These are phyloP conservation scores for Penicillium diatomitis DNA, from an alignment of 495 filamentous ascomycete species.

Conservation along the genomic window DNA sequence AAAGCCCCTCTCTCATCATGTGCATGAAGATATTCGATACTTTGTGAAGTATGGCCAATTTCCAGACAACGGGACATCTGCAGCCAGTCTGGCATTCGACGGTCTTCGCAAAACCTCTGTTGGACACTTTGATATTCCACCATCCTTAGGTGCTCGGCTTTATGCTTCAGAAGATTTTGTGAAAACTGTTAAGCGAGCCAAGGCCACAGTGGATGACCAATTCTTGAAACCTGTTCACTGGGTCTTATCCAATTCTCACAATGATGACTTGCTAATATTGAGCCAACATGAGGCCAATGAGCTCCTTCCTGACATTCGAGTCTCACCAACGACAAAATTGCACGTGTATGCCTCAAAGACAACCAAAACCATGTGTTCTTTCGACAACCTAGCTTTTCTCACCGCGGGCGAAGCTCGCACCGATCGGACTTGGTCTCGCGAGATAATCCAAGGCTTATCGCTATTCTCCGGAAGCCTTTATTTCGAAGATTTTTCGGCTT, in stretches of 20 bases:
- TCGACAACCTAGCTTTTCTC: conserved; percentile 38
- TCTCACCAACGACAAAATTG: conserved; percentile 24
- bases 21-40: conserved; percentile 22
- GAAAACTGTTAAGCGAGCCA: conserved; percentile 10
- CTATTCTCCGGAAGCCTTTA: conserved; percentile 62
- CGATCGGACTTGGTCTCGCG: not conserved
- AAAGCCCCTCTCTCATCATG: conserved; percentile 22
- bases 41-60: not conserved
- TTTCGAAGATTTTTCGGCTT: conserved; percentile 41
- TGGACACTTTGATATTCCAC: not conserved
- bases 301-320: conserved; percentile 30
- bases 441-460: conserved; percentile 34
- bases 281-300: conserved; percentile 51
- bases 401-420: not conserved
- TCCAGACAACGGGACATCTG: not conserved
- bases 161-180: not conserved
- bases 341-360: conserved; percentile 48
- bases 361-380: conserved; percentile 29
- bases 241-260: conserved; percentile 33
- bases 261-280: conserved; percentile 35
- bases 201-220: conserved; percentile 17
- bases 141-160: not conserved
- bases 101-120: not conserved
- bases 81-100: not conserved
- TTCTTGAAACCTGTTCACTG: conserved; percentile 48